A percentile compares a stretch with the other conserved stretches of the same genome.
These are phyloP conservation scores for Paxillus involutus DNA, from an alignment of 768 basidiomycete species.

Conservation along the genomic window DNA sequence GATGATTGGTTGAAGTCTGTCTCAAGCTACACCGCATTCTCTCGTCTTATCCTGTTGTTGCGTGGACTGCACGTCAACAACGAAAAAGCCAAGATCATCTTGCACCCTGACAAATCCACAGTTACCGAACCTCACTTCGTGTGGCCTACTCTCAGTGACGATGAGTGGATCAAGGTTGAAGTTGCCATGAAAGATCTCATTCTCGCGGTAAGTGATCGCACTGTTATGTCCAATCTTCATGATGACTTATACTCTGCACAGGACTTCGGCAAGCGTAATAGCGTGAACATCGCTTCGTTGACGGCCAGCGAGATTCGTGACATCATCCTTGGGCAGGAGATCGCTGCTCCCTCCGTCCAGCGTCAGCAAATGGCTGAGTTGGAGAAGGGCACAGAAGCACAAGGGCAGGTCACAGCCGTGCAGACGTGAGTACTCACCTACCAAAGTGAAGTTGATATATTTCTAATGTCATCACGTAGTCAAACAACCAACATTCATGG, in stretches of 20 bases:
- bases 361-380: constrained; percentile 99
- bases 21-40: constrained; percentile 99
- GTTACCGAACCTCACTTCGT: constrained; percentile 98
- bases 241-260: constrained; percentile 30
- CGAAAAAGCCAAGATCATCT: constrained; percentile 98
- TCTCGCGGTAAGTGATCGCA: constrained; percentile 55
- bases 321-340: constrained; percentile 98
- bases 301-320: constrained; percentile 97
- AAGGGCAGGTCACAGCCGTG: constrained; percentile 91
- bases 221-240: not conserved
- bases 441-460: not conserved
- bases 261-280: constrained; percentile 99
- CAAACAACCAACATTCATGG: constrained; percentile 98
- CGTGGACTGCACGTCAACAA: constrained; percentile 99
- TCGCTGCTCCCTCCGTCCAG: constrained; percentile 92
- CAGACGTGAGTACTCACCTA: constrained; percentile 61
- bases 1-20: constrained; percentile 99
- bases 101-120: constrained; percentile 96
- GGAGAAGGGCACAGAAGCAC: constrained; percentile 94
- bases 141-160: constrained; percentile 90
- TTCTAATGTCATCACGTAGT: constrained; percentile 31
- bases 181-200: constrained; percentile 98
- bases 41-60: constrained; percentile 92
- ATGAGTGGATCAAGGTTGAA: constrained; percentile 99
- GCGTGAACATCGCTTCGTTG: constrained; percentile 96